phyloP scores from a whole-genome alignment of 495 filamentous ascomycete genomes.

The Mytilinidion resinicola region DNA sequence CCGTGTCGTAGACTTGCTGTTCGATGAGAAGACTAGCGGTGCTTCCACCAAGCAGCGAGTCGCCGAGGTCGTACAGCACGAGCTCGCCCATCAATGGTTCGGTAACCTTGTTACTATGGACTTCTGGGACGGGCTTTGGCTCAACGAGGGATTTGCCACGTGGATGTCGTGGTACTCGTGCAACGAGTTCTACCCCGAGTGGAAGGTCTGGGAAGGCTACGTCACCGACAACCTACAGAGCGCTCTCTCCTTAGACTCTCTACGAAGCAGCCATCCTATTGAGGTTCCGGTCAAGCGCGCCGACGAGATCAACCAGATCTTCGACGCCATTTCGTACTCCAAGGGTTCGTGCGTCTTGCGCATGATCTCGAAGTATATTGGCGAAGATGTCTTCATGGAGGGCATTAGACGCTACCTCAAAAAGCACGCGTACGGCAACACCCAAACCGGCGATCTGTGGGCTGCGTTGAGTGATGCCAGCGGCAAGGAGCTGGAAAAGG shows the following conservation, averaged over 20 bases:
- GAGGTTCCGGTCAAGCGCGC: conserved; percentile 94
- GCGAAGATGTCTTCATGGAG: conserved; percentile 89
- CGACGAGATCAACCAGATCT: conserved; percentile 96
- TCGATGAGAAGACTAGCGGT: conserved; percentile 86
- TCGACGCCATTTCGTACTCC: conserved; percentile 95
- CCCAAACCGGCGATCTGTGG: conserved; percentile 86
- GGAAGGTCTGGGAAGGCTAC: conserved; percentile 98
- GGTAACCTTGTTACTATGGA: conserved; percentile 99
- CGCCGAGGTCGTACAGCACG: conserved; percentile 92
- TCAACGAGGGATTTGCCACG: conserved; percentile 97
- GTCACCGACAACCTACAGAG: conserved; percentile 86
- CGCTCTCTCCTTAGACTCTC: conserved; percentile 79
- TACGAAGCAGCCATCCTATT: conserved; percentile 93
- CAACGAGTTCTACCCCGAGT: conserved; percentile 89
- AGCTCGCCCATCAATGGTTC: conserved; percentile 98
- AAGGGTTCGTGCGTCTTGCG: conserved; percentile 94
- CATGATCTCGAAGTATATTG: conserved; percentile 95
- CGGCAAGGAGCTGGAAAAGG: conserved; percentile 76
- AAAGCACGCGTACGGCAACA: conserved; percentile 87
- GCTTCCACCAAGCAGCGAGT: conserved; percentile 91
- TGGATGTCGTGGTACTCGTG: conserved; percentile 73
- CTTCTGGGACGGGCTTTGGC: conserved; percentile 98
- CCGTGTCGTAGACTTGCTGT: conserved; percentile 81
- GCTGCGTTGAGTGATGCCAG: conserved; percentile 80
- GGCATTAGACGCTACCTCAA: conserved; percentile 87